These are phyloP conservation scores for Aspergillus fructus DNA, from an alignment of 2,329 filamentous ascomycete genomes.

Conservation along the genomic window DNA sequence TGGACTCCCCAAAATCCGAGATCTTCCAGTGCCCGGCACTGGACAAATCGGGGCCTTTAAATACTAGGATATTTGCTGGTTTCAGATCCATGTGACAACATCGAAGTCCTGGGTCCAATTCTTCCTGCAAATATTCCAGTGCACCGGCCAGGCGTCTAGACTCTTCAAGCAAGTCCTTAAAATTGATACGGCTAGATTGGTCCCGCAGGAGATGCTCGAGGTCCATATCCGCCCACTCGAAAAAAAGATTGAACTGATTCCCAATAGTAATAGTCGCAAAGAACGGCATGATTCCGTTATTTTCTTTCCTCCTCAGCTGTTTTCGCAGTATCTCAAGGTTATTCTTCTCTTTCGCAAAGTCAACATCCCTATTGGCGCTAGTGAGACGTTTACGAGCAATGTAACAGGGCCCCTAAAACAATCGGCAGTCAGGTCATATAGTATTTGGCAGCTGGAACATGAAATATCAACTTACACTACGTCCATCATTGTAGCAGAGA, in stretches of 20 bases:
- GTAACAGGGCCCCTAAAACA: too few relatives aligned
- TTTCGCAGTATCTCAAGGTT: constrained; percentile 5
- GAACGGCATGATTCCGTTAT: constrained; percentile 12
- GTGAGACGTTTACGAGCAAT: constrained; percentile 15
- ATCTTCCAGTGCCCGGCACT: constrained; percentile 26
- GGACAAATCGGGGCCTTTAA: neutral
- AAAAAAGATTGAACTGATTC: constrained; percentile 18
- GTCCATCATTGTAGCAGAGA: neutral
- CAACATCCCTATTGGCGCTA: neutral
- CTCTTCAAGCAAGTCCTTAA: constrained; percentile 15
- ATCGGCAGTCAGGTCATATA: too few relatives aligned
- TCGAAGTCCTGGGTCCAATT: neutral
- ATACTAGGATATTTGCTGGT: constrained; percentile 25
- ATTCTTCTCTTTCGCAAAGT: constrained; percentile 14
- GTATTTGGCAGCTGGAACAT: neutral
- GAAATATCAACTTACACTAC: neutral
- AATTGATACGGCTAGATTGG: neutral
- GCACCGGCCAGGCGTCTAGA: constrained; percentile 14
- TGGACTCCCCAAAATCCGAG: constrained; percentile 25
- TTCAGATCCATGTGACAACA: constrained; percentile 23
- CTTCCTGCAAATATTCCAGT: constrained; percentile 15
- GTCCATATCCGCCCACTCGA: constrained; percentile 16
- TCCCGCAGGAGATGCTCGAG: constrained; percentile 16
- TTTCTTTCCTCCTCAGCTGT: neutral
- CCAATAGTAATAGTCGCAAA: constrained; percentile 13